A percentile compares a stretch with the other conserved stretches of the same genome.
phyloP scores from a whole-genome alignment of 2,329 filamentous ascomycete genomes.

The Torrubiella hemipterigena region DNA sequence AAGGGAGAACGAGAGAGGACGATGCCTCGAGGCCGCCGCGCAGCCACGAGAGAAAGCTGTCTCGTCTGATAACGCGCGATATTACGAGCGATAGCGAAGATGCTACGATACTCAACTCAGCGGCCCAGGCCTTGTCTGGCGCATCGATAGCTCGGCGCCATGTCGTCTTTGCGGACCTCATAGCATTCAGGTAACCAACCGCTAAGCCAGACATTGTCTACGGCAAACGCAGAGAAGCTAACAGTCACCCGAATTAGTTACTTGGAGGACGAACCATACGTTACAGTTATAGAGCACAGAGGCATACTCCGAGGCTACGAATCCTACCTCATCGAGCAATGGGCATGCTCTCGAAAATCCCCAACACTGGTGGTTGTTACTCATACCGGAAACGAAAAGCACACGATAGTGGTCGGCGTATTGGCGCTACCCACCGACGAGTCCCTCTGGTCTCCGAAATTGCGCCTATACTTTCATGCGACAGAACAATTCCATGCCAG shows the following conservation, averaged over 20 bases:
- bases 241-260: conserved; percentile 35
- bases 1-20: conserved; percentile 15
- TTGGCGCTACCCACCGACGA: conserved; percentile 75
- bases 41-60: conserved; percentile 10
- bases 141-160: conserved; percentile 24
- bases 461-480: conserved; percentile 77
- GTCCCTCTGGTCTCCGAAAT: conserved; percentile 61
- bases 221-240: conserved; percentile 3
- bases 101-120: conserved; percentile 7
- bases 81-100: conserved; percentile 10
- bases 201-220: background rate
- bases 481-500: conserved; percentile 77
- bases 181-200: conserved; percentile 37
- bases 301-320: conserved; percentile 72
- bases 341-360: conserved; percentile 84
- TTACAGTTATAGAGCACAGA: conserved; percentile 61
- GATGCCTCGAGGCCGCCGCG: conserved; percentile 11
- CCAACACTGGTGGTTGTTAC: conserved; percentile 88
- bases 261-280: conserved; percentile 73
- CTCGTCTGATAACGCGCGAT: conserved; percentile 12
- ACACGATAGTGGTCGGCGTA: conserved; percentile 68
- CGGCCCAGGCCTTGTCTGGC: conserved; percentile 9
- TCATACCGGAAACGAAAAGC: conserved; percentile 76
- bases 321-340: conserved; percentile 91
- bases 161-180: conserved; percentile 46